Percentiles rank a stretch among this genome's conserved stretches.
phyloP scores from a whole-genome alignment of 2,329 filamentous ascomycete species.

The Camillea tinctor region DNA sequence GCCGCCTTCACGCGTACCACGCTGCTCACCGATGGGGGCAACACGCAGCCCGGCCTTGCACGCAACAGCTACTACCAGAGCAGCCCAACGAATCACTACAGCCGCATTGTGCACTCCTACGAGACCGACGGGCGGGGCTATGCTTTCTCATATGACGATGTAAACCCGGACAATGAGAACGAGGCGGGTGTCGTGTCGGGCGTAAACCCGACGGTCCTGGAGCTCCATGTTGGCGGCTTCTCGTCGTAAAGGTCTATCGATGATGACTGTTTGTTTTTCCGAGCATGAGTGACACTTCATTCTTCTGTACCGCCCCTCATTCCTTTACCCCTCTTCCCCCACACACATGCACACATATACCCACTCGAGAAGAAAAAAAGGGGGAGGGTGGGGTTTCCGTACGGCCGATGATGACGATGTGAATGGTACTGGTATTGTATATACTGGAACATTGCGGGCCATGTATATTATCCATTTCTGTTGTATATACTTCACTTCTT shows the following conservation, averaged over 20 bases:
- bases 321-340: too few relatives aligned
- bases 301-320: background rate
- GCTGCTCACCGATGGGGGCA: conserved; percentile 45
- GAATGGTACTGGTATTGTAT: background rate
- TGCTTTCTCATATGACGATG: conserved; percentile 68
- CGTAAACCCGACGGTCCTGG: conserved; percentile 43
- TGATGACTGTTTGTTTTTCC: too few relatives aligned
- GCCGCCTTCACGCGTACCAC: conserved; percentile 51
- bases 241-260: conserved; percentile 29
- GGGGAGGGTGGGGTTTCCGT: background rate
- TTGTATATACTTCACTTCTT: background rate
- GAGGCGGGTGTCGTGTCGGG: conserved; percentile 52
- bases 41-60: conserved; percentile 42
- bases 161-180: conserved; percentile 57
- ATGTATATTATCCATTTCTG: background rate
- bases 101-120: conserved; percentile 58
- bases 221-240: conserved; percentile 45
- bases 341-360: background rate
- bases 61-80: conserved; percentile 43
- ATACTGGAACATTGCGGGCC: background rate
- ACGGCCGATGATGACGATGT: background rate
- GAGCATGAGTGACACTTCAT: background rate
- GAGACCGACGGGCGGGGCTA: conserved; percentile 62
- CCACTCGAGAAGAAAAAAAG: too few relatives aligned
- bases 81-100: conserved; percentile 54